Conservation (phyloP, 1,139 yeast species). For the Saccharomyces hybrid region DNA sequence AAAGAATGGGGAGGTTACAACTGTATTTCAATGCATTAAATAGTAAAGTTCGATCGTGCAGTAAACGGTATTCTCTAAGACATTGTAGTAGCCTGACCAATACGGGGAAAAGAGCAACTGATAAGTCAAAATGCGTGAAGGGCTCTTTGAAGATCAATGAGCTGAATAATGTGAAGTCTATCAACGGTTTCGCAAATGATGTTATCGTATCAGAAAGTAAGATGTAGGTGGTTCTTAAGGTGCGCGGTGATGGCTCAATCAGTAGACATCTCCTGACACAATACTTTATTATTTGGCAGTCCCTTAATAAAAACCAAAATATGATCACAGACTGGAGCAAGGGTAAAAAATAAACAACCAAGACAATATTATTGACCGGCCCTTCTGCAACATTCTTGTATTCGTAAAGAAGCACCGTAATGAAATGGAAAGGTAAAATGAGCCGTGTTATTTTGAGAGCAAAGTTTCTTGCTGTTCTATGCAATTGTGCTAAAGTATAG, state of each 20-base stretch:
- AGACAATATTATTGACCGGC: constrained; percentile 6
- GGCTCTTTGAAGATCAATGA: constrained; percentile 31
- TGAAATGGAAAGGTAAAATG: constrained; percentile 17
- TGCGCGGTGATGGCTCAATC: constrained; percentile 49
- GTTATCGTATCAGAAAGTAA: constrained; percentile 73
- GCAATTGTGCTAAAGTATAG: constrained; percentile 23
- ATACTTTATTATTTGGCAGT: constrained; percentile 39
- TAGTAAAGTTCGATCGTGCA: constrained; percentile 49
- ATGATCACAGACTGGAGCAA: constrained; percentile 30
- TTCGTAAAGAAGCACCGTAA: constrained; percentile 5
- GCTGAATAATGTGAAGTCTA: constrained; percentile 52
- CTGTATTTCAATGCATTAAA: constrained; percentile 68
- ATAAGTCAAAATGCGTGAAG: constrained; percentile 25
- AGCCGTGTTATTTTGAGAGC: constrained; percentile 26
- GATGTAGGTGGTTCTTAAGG: constrained; percentile 73
- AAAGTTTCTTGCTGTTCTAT: constrained; percentile 18
- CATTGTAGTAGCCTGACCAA: constrained; percentile 76
- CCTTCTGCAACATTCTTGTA: constrained; percentile 16
- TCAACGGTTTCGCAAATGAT: constrained; percentile 66
- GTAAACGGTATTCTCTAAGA: constrained; percentile 51
- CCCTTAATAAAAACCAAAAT: constrained; percentile 23
- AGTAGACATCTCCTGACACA: constrained; percentile 38
- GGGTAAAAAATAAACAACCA: constrained; percentile 30
- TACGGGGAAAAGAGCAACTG: constrained; percentile 52
- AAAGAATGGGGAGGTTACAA: constrained; percentile 58